Base-by-base conservation (phyloP, 108 stramenopile genomes). In the Cyclotella baltica region DNA sequence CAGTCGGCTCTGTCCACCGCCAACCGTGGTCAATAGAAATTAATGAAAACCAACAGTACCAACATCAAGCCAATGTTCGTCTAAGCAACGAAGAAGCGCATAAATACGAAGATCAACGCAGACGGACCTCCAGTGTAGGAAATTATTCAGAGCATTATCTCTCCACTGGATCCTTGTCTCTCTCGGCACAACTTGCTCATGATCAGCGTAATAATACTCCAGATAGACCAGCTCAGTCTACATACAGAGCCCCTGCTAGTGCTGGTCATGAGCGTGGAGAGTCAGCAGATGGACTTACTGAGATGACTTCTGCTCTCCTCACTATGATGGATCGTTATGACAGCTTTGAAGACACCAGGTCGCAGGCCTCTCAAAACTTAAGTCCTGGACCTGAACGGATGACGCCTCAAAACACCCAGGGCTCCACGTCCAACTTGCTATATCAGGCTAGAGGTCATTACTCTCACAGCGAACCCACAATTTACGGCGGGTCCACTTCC, bases 221-320 rank as follows among this genome's bases (percentile, higher is more conserved):
- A 8, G 23, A 58, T 25, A 31, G 52, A 50, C 25, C 56, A 50
- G 40, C 68, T 27, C 52, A 78, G 43, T 72, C 20, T 67, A 50
- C 18, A 20, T 36, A 50, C 40, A 47, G 64, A 61, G 10, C 55
- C 18, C 28, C 36, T 15, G 35, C 15, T 27, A 67, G 58, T 3
- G 20, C 50, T 36, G 50, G 61, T 43, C 67, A 61, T n/a, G 34
- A 36, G 16, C 50, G 33, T 38, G 48, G 36, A 63, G 52, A 47
- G 30, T 67, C 81, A 28, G 92, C 92, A 57, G 91, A 91, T 55
- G 94, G 94, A 1, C 73, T 95, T 11, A 89, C 90, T 25, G 86
- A 86, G 88, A 95, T 95, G 94, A 93, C 94, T 59, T 91, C 92
- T 37, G 89, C 90, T 19, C 77, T 95, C 35, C 79, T 95, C 31